Evolutionary conservation across 495 filamentous ascomycete genomes (phyloP).

Genomic region (Talaromyces stipitatus): DNA sequence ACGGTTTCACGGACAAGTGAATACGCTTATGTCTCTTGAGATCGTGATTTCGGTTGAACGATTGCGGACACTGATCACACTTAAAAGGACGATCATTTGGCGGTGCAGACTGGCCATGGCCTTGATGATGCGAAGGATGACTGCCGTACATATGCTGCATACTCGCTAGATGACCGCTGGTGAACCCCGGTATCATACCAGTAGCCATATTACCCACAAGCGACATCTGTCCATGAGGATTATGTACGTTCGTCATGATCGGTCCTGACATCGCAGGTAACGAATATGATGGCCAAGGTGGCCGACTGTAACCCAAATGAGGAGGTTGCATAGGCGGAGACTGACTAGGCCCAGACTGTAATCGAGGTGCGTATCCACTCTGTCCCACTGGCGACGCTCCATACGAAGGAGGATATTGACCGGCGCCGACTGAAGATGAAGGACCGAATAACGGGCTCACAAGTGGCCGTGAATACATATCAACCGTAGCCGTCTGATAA

Average conservation of each 20-base stretch:
- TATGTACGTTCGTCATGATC: constrained; percentile 71
- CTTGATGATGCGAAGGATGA: constrained; percentile 33
- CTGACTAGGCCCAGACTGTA: constrained; percentile 36
- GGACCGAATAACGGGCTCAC: constrained; percentile 49
- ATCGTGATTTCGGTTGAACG: constrained; percentile 96
- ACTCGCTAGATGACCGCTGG: constrained; percentile 48
- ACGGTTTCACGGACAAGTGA: constrained; percentile 91
- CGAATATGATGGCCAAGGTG: constrained; percentile 49
- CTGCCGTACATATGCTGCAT: constrained; percentile 49
- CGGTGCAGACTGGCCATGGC: constrained; percentile 32
- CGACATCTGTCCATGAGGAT: constrained; percentile 60
- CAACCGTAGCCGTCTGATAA: constrained; percentile 48
- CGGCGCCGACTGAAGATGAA: constrained; percentile 51
- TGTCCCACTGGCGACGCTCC: constrained; percentile 47
- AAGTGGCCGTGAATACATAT: constrained; percentile 54
- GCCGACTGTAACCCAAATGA: constrained; percentile 32
- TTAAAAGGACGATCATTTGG: constrained; percentile 85
- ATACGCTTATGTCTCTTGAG: constrained; percentile 94
- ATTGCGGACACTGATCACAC: constrained; percentile 84
- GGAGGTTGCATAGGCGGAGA: constrained; percentile 41
- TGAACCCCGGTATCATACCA: constrained; percentile 40
- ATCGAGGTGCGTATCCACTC: constrained; percentile 31
- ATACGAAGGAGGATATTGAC: constrained; percentile 45
- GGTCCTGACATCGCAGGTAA: constrained; percentile 57
- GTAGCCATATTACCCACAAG: constrained; percentile 58